A percentile compares a stretch with the other conserved stretches of the same genome.
phyloP scores from a whole-genome alignment of 2,329 filamentous ascomycete genomes.

The Fusarium bulbicola region DNA sequence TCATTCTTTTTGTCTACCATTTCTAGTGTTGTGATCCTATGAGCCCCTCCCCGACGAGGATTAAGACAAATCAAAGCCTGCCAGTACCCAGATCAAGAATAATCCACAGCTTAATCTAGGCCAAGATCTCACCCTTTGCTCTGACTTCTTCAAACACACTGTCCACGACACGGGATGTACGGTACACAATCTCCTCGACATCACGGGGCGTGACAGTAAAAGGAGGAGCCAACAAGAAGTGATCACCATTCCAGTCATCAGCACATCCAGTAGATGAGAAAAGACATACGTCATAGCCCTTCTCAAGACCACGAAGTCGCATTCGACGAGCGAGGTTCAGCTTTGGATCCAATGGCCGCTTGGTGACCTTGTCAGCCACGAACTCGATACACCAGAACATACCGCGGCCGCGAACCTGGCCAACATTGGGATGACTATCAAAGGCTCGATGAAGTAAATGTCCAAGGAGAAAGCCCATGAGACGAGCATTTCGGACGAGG shows the following conservation, averaged over 20 bases:
- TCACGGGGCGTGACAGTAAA: neutral
- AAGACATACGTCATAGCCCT: neutral
- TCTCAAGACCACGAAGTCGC: neutral
- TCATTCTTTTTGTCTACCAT: neutral
- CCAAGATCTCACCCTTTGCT: neutral
- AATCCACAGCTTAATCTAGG: neutral
- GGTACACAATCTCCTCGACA: neutral
- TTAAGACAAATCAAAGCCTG: neutral
- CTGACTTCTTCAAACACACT: neutral
- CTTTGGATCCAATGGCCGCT: neutral
- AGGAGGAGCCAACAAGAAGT: neutral
- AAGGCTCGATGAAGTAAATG: neutral
- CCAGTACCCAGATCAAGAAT: neutral
- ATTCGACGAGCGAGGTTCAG: neutral
- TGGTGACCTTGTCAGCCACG: neutral
- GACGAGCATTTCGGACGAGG: neutral
- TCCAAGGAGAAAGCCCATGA: neutral
- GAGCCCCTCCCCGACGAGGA: neutral
- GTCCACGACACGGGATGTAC: neutral
- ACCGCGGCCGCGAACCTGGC: neutral
- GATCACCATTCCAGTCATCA: neutral
- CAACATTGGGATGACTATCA: neutral
- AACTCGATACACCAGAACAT: neutral
- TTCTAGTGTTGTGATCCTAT: neutral
- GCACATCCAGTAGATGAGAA: neutral